Percentiles rank a stretch among this genome's conserved stretches.
phyloP scores from a whole-genome alignment of 202 grass and related monocot genomes.

The Schoenoplectus tabernaemontani region DNA sequence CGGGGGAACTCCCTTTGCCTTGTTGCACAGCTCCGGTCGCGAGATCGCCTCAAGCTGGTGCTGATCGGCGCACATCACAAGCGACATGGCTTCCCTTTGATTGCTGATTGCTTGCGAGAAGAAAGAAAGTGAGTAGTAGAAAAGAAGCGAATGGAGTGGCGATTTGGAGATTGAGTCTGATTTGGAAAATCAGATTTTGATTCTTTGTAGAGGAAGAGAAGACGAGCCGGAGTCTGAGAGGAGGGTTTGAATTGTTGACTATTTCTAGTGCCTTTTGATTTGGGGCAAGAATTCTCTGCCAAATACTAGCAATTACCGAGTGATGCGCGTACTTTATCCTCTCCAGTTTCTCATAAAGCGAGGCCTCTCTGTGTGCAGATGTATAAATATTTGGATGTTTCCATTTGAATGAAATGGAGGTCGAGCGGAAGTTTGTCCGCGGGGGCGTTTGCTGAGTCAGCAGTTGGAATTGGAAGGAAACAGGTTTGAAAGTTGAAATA shows the following conservation, averaged over 20 bases:
- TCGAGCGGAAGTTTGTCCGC: no score
- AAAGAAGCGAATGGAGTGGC: not conserved
- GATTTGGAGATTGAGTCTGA: not conserved
- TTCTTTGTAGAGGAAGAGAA: not conserved
- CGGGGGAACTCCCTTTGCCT: conserved; percentile 15
- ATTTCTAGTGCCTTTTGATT: conserved; percentile 6
- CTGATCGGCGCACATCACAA: not conserved
- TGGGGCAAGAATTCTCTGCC: not conserved
- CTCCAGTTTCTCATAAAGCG: not conserved
- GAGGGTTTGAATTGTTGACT: conserved; percentile 16
- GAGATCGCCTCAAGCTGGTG: not conserved
- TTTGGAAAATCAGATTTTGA: not conserved
- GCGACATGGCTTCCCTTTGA: not conserved
- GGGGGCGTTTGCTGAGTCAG: conserved; percentile 8
- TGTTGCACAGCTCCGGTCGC: not conserved
- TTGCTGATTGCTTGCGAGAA: not conserved
- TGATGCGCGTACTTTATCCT: not conserved
- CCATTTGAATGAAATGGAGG: not conserved
- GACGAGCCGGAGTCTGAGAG: not conserved
- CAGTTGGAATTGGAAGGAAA: conserved; percentile 7
- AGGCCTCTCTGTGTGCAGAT: not conserved
- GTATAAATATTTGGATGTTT: not conserved
- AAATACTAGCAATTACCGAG: conserved; percentile 10
- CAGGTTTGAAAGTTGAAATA: conserved; percentile 23
- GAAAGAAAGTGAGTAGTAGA: not conserved